Conservation (phyloP, 495 filamentous ascomycete species). For the Penicillium alfredii region DNA sequence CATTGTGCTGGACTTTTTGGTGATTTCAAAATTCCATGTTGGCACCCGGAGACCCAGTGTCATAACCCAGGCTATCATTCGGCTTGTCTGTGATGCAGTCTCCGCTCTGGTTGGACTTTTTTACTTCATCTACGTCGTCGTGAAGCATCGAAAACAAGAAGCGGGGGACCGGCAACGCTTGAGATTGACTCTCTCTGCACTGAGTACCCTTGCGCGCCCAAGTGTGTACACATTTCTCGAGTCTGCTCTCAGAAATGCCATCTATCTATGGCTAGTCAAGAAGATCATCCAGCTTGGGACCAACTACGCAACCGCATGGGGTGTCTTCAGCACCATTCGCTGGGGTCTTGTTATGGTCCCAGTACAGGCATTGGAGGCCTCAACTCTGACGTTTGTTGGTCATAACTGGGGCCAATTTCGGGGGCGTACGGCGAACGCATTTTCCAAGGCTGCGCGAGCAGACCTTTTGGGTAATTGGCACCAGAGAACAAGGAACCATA, state of each 20-base stretch:
- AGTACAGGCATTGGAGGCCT: constrained; percentile 60
- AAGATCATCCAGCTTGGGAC: constrained; percentile 56
- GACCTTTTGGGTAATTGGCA: constrained; percentile 33
- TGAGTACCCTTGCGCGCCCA: constrained; percentile 49
- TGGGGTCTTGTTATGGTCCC: constrained; percentile 77
- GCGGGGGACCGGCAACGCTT: not conserved
- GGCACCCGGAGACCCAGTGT: constrained; percentile 47
- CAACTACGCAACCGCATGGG: constrained; percentile 68
- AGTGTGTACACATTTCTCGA: constrained; percentile 56
- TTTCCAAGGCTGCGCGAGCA: constrained; percentile 22
- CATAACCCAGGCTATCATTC: constrained; percentile 58
- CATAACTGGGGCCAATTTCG: constrained; percentile 63
- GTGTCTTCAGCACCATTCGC: constrained; percentile 70
- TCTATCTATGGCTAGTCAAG: constrained; percentile 69
- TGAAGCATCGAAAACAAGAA: constrained; percentile 9
- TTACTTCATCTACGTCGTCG: constrained; percentile 52
- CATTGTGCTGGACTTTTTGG: constrained; percentile 63
- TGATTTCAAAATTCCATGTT: constrained; percentile 65
- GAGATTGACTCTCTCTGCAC: constrained; percentile 26
- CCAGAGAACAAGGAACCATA: not conserved
- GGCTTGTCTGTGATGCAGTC: constrained; percentile 53
- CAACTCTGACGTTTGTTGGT: constrained; percentile 58
- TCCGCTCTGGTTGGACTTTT: constrained; percentile 52
- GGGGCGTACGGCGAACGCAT: constrained; percentile 27
- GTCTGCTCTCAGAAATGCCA: constrained; percentile 59